phyloP scores from a whole-genome alignment of 805 yeast genomes.

The Metschnikowia colocasiae region DNA sequence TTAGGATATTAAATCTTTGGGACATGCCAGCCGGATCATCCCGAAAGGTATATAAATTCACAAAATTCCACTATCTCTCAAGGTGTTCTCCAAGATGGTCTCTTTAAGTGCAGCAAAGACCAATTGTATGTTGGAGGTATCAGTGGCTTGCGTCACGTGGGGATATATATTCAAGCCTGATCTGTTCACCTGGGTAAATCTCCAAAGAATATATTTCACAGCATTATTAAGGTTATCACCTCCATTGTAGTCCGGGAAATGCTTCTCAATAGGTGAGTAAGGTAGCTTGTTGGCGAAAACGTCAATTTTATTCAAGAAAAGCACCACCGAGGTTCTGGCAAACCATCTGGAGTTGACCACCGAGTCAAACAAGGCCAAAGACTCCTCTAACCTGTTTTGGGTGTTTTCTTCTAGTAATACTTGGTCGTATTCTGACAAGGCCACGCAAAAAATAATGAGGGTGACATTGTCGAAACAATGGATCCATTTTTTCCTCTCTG shows the following conservation, averaged over 20 bases:
- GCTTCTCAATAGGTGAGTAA: conserved; percentile 72
- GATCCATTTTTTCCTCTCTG: conserved; percentile 96
- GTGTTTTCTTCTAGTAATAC: conserved; percentile 52
- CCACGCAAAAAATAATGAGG: conserved; percentile 83
- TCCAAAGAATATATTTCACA: conserved; percentile 86
- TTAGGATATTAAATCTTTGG: neutral
- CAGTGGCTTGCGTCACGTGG: conserved; percentile 92
- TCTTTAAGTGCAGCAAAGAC: conserved; percentile 85
- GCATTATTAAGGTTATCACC: conserved; percentile 89
- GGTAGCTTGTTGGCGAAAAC: conserved; percentile 83
- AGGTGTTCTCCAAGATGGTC: conserved; percentile 69
- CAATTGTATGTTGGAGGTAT: conserved; percentile 80
- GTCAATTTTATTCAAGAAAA: conserved; percentile 87
- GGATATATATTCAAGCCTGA: conserved; percentile 81
- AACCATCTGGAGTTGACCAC: conserved; percentile 94
- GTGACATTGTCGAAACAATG: conserved; percentile 94
- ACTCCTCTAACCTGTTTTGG: conserved; percentile 34
- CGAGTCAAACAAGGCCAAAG: conserved; percentile 80
- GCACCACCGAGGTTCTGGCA: conserved; percentile 75
- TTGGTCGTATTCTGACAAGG: conserved; percentile 89
- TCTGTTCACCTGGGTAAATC: conserved; percentile 80
- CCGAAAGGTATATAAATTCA: conserved; percentile 17
- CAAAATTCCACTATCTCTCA: conserved; percentile 72
- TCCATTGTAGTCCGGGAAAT: conserved; percentile 88
- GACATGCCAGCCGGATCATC: neutral